Percentiles rank a stretch among this genome's conserved stretches.
phyloP scores from a whole-genome alignment of 1,284 basidiomycete genomes.

The Cutaneotrichosporon mucoides region DNA sequence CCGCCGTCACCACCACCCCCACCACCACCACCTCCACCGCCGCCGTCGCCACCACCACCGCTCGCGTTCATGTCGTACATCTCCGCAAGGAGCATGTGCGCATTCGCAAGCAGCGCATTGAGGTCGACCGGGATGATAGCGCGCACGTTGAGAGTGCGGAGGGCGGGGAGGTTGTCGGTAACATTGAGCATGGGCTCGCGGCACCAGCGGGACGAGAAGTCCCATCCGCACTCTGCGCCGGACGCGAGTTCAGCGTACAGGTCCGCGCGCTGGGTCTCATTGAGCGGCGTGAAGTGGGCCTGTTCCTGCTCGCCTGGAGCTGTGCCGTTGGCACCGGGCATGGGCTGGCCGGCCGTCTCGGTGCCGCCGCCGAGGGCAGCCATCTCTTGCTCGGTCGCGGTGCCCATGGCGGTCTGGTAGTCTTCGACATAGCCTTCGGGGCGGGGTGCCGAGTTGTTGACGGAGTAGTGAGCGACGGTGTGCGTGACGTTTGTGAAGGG shows the following conservation, averaged over 20 bases:
- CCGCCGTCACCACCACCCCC: background rate
- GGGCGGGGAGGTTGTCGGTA: constrained; percentile 53
- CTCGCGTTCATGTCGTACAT: constrained; percentile 55
- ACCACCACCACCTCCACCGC: too few species aligned
- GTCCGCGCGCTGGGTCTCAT: constrained; percentile 26
- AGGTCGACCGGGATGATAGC: constrained; percentile 70
- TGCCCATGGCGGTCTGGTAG: constrained; percentile 68
- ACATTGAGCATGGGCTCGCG: constrained; percentile 52
- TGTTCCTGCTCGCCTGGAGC: constrained; percentile 60
- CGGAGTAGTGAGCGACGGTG: constrained; percentile 66
- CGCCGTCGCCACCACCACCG: too few species aligned
- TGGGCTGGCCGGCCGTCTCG: too few species aligned
- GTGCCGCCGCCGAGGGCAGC: too few species aligned
- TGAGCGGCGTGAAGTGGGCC: constrained; percentile 25
- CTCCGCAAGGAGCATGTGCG: constrained; percentile 58
- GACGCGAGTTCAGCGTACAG: constrained; percentile 86
- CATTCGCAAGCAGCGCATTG: constrained; percentile 68
- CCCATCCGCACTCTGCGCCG: constrained; percentile 71
- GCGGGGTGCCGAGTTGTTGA: constrained; percentile 76
- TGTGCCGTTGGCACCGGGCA: too few species aligned
- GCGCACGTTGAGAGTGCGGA: constrained; percentile 68
- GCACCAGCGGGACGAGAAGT: constrained; percentile 53
- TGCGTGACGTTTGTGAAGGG: constrained; percentile 64
- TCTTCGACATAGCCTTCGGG: constrained; percentile 69
- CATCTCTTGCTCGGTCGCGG: constrained; percentile 23